Base-by-base conservation (phyloP, 805 yeast genomes). In the Huiozyma naganishii region DNA sequence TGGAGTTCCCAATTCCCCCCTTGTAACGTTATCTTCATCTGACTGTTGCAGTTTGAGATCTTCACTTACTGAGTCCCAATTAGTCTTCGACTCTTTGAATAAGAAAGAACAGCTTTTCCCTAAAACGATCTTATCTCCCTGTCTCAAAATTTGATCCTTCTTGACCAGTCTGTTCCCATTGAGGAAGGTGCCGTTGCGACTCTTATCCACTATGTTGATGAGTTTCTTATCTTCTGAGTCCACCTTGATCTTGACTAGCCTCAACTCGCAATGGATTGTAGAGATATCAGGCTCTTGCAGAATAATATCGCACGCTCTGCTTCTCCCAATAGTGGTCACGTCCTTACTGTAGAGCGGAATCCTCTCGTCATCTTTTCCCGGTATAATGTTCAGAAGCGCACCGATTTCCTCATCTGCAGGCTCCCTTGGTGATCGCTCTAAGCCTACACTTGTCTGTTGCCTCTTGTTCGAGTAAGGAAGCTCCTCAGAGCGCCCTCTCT, bases 111-210 rank as follows among this genome's bases (percentile, higher is more conserved):
- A 73, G 33, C 75, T 74, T 62, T 53, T 79, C 3, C 70, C 88
- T 62, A 82, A 76, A 0, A 71, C 64, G 1, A 82, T 46, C 49
- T 71, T 73, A 56, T 82, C 89, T 6, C 89, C 88, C 50, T 79
- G 74, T 46, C 76, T 71, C 36, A 82, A 56, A 23, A 80, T 52
- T 32, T 66, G 62, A 27, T 69, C 70, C 30, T 73, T 69, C 10
- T 72, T 75, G 27, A 68, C 70, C 4, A 79, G 54, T 39, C 66
- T 56, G 32, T 69, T 71, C 10, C 77, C 84, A 52, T 83, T 83
- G 12, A 83, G 67, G 50, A 67, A 79, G 0, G 85, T 76, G 1
- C 90, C 89, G 56, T 83, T 82, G 3, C 83, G 48, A 41, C 71
- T 67, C 30, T 67, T 50, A 57, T 82, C 90, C 3, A 75, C 69